Evolutionary conservation across 1,284 basidiomycete genomes (phyloP).

Genomic region (Coniferiporia weirii): DNA sequence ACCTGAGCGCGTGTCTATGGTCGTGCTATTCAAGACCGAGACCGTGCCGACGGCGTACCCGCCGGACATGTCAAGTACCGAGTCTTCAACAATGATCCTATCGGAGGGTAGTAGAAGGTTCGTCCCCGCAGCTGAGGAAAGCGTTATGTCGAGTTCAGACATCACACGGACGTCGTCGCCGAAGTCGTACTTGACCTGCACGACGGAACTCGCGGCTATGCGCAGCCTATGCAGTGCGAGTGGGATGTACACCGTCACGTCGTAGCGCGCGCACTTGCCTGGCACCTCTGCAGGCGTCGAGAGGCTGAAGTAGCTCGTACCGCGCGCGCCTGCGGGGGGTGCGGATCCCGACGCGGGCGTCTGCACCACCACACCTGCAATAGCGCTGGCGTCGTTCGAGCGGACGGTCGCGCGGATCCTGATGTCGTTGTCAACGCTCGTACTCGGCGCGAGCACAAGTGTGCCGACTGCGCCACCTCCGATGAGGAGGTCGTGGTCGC

Average conservation of each 20-base stretch:
- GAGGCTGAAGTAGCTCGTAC: slow-evolving; percentile 35
- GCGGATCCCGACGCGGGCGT: slow-evolving; percentile 25
- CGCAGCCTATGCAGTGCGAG: slow-evolving; percentile 41
- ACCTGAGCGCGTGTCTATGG: slow-evolving; percentile 44
- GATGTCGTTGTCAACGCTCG: slow-evolving; percentile 31
- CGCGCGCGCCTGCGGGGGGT: slow-evolving; percentile 29
- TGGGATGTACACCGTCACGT: slow-evolving; percentile 47
- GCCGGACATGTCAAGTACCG: slow-evolving; percentile 40
- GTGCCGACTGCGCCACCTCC: slow-evolving; percentile 47
- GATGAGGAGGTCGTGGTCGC: slow-evolving; percentile 43
- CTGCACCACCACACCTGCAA: slow-evolving; percentile 33
- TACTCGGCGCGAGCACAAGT: slow-evolving; percentile 40
- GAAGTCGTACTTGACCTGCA: slow-evolving; percentile 47
- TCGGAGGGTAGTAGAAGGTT: slow-evolving; percentile 44
- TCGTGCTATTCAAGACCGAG: slow-evolving; percentile 37
- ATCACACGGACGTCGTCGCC: slow-evolving; percentile 31
- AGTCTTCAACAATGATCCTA: slow-evolving; percentile 34
- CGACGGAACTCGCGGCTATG: slow-evolving; percentile 34
- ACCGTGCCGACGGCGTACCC: slow-evolving; percentile 61
- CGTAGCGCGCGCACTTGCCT: slow-evolving; percentile 48
- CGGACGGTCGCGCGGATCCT: slow-evolving; percentile 45
- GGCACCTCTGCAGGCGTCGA: slow-evolving; percentile 27
- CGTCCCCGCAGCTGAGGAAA: slow-evolving; percentile 31
- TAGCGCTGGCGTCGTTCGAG: slow-evolving; percentile 35
- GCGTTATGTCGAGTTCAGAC: slow-evolving; percentile 40